Conservation (phyloP, 208 protist species). For the Wallacemonas sp. region DNA sequence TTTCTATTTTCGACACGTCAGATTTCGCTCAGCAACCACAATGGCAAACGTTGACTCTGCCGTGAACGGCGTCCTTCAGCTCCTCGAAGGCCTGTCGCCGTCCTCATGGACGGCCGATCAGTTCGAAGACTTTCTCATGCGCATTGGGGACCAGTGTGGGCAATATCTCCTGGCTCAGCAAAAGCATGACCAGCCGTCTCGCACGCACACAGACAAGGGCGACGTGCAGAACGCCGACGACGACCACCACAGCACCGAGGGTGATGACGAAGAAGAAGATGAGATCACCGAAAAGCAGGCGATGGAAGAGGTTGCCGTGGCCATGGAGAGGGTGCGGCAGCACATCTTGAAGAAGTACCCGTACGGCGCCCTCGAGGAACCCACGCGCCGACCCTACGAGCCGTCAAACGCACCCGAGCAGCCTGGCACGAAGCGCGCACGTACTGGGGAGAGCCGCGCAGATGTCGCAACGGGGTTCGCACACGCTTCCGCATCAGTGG, state of each 20-base stretch:
- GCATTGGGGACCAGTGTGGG: constrained; percentile 7
- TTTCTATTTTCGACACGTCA: too few species aligned
- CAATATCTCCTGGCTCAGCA: constrained; percentile 4
- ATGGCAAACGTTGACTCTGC: not conserved
- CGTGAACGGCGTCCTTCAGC: not conserved
- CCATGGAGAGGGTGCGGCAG: constrained; percentile 40
- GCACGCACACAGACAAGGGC: too few species aligned
- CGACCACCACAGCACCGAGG: not conserved
- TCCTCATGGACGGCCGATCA: constrained; percentile 9
- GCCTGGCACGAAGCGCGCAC: constrained; percentile 16
- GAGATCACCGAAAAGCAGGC: constrained; percentile 23
- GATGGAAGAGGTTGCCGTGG: constrained; percentile 50
- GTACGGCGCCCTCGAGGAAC: constrained; percentile 49
- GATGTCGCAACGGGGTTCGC: not conserved
- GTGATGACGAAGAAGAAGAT: constrained; percentile 27
- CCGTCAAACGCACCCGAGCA: not conserved
- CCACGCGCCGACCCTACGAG: constrained; percentile 20
- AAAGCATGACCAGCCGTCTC: too few species aligned
- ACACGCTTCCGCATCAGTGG: not conserved
- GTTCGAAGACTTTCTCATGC: constrained; percentile 27
- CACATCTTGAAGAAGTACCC: constrained; percentile 46
- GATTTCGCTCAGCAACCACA: too few species aligned
- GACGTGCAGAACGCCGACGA: too few species aligned
- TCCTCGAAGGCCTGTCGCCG: constrained; percentile 3
- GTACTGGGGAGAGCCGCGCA: not conserved